Evolutionary conservation across 2,329 filamentous ascomycete species (phyloP).

Genomic region (Pestalotiopsis sp.): DNA sequence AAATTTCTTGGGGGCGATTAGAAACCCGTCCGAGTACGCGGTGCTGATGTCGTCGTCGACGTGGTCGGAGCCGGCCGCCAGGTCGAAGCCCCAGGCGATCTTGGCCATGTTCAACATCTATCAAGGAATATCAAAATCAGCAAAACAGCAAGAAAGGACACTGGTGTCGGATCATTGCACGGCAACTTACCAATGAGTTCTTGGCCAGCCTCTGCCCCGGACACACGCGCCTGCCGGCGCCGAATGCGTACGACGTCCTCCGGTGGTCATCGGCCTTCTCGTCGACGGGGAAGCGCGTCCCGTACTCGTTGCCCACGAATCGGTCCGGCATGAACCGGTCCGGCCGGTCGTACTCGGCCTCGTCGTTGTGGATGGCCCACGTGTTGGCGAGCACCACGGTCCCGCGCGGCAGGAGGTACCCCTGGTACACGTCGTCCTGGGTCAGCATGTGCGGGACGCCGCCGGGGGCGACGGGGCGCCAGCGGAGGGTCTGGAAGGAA

Average conservation of each 20-base stretch:
- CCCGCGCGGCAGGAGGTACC: conserved; percentile 17
- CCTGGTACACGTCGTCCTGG: conserved; percentile 20
- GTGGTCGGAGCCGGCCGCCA: neutral
- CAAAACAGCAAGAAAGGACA: neutral
- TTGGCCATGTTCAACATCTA: conserved; percentile 15
- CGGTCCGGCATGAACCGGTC: conserved; percentile 20
- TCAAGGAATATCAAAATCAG: neutral
- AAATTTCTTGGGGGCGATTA: conserved; percentile 12
- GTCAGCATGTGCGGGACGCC: conserved; percentile 18
- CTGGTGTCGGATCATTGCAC: neutral
- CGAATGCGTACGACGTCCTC: conserved; percentile 14
- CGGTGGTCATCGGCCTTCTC: conserved; percentile 7
- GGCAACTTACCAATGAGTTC: neutral
- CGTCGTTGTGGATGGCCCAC: conserved; percentile 20
- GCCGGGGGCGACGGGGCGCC: conserved; percentile 19
- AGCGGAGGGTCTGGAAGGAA: conserved; percentile 16
- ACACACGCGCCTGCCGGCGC: conserved; percentile 14
- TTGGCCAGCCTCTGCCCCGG: conserved; percentile 16
- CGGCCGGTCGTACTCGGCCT: conserved; percentile 19
- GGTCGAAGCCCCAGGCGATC: conserved; percentile 12
- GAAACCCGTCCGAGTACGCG: conserved; percentile 10
- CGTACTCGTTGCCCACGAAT: conserved; percentile 18
- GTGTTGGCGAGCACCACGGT: conserved; percentile 18
- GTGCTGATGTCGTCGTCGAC: conserved; percentile 11
- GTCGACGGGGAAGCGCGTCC: conserved; percentile 9